Base-by-base conservation (phyloP, 2,329 filamentous ascomycete genomes). In the Simplicillium aogashimaense region DNA sequence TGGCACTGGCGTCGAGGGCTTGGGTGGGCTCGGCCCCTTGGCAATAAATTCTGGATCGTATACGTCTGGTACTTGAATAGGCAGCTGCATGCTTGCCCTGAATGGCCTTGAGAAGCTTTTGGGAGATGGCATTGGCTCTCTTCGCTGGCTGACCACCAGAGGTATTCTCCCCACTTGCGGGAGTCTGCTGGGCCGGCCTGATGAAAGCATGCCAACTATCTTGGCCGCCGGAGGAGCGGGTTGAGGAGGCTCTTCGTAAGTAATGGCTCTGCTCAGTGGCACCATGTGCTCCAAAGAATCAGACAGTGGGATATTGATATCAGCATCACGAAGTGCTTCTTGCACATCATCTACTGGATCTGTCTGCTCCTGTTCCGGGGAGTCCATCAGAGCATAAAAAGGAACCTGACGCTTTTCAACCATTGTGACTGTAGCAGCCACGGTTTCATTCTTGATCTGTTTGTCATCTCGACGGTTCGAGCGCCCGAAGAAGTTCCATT, bases 91-190 rank as follows among this genome's bases (percentile, higher is more conserved):
- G 47, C 74, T 78, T 11, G 70, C 57, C 37, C 71, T 61, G 55
- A 95, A 94, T 0, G 89, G 87, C 8, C 87, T 72, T 3, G 89
- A 95, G 57, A 95, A 95, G 28, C 86, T 94, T 54, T 79, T 81
- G 2, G 83, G 76, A 1, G 85, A 81, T 1, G 77, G 75, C 6
- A 25, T 25, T 36, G 76, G 76, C 45, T 83, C 75, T 29, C 78
- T 68, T 39, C 80, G 74, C 36, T 74, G 78, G 35, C 78, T 86
- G 25, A 90, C 70, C 4, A 95, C 86, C 51, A 79, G 80, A 8
- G 89, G 89, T 38, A 95, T 95, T 13, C 89, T 78, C 8, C 88
- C 89, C 36, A 95, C 80, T 49, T 90, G 86, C 20, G 81, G 78
- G 14, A 94, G 66, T 41, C 88, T 74, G 53, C 78, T 85, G 7